Evolutionary conservation across 75 land plant species (phyloP).

Genomic region (Larix kaempferi): DNA sequence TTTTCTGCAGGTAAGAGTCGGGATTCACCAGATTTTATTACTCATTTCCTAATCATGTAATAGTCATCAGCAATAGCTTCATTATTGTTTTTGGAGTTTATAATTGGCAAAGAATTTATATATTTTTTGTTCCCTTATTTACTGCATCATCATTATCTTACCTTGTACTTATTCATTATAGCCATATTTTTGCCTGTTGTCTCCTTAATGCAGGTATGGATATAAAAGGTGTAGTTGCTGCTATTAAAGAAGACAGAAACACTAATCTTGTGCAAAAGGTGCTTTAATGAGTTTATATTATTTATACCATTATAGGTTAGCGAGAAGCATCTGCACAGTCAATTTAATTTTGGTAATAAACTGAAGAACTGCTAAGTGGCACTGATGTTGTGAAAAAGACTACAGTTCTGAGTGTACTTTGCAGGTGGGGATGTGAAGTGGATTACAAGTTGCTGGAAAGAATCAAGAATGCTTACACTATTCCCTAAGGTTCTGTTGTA

Average conservation of each 20-base stretch:
- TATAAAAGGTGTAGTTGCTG: conserved; percentile 92
- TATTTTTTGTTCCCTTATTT: neutral
- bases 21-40: neutral
- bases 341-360: conserved; percentile 4
- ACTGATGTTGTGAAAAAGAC: conserved; percentile 14
- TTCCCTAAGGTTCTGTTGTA: neutral
- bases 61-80: neutral
- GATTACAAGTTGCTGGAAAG: conserved; percentile 30
- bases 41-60: neutral
- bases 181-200: conserved; percentile 16
- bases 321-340: neutral
- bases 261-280: conserved; percentile 88
- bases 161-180: conserved; percentile 8
- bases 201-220: conserved; percentile 90
- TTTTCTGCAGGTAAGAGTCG: conserved; percentile 75
- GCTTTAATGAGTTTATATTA: conserved; percentile 6
- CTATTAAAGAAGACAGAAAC: conserved; percentile 72
- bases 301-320: neutral
- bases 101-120: neutral
- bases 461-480: conserved; percentile 34
- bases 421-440: conserved; percentile 89
- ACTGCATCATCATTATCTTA: neutral
- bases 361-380: neutral
- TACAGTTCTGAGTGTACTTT: conserved; percentile 27
- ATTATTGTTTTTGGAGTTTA: neutral